phyloP scores from a whole-genome alignment of 805 yeast species.

The Blastobotrys parvus region DNA sequence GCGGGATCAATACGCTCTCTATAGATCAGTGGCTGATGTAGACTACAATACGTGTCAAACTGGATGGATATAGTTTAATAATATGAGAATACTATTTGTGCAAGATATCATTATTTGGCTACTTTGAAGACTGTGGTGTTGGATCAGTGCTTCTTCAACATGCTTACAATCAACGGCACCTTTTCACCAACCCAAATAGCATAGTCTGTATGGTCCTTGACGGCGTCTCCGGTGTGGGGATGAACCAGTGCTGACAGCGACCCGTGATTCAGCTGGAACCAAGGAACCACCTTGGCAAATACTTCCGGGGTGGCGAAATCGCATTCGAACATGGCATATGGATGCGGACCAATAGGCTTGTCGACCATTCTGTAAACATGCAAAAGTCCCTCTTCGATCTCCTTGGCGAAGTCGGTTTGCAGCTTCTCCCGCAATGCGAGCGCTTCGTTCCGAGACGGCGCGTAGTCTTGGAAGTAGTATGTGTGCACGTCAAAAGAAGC shows the following conservation, averaged over 20 bases:
- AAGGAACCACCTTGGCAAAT: conserved; percentile 39
- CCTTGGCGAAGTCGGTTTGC: conserved; percentile 34
- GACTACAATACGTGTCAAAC: too few species aligned
- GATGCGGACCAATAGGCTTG: conserved; percentile 50
- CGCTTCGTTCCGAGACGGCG: conserved; percentile 31
- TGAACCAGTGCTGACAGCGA: conserved; percentile 45
- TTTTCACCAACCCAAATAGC: conserved; percentile 54
- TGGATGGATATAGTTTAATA: too few species aligned
- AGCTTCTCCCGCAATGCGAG: conserved; percentile 34
- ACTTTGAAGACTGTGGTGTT: too few species aligned
- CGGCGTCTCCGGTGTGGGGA: conserved; percentile 37
- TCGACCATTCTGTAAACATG: conserved; percentile 40
- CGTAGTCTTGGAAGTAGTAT: conserved; percentile 36
- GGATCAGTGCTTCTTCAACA: too few species aligned
- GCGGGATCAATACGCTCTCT: too few species aligned
- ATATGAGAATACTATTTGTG: too few species aligned
- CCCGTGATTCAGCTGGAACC: conserved; percentile 47
- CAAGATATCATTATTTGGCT: too few species aligned
- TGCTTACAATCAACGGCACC: conserved; percentile 17
- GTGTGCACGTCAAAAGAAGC: conserved; percentile 48
- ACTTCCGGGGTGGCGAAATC: conserved; percentile 42
- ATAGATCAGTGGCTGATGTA: too few species aligned
- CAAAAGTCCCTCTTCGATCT: conserved; percentile 32
- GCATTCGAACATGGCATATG: conserved; percentile 49
- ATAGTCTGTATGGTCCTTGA: conserved; percentile 43